phyloP scores from a whole-genome alignment of 2,329 filamentous ascomycete species.

The Huntiella moniliformis region DNA sequence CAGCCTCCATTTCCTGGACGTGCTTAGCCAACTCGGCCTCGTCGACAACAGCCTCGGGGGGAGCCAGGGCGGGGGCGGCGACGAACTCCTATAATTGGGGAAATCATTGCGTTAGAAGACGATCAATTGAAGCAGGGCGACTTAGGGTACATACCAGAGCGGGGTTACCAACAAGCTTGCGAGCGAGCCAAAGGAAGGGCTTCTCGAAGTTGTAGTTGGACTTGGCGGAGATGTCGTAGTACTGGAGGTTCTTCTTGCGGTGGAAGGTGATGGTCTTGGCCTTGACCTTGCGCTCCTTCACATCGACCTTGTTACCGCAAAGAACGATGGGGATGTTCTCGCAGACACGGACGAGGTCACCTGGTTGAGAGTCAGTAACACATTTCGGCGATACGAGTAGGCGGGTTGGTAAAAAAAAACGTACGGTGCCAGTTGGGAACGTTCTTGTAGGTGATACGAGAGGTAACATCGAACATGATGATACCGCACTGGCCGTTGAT shows the following conservation, averaged over 20 bases:
- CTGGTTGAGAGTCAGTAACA: slow-evolving; percentile 25
- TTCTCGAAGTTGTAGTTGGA: slow-evolving; percentile 99
- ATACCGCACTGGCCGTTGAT: slow-evolving; percentile 99
- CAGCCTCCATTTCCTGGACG: slow-evolving; percentile 71
- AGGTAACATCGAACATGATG: slow-evolving; percentile 99
- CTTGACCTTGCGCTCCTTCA: slow-evolving; percentile 99
- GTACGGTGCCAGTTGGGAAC: slow-evolving; percentile 99
- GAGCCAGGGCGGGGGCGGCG: slow-evolving; percentile 82
- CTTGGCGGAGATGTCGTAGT: slow-evolving; percentile 99
- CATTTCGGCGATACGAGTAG: neutral
- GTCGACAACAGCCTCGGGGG: slow-evolving; percentile 81
- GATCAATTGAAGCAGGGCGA: neutral
- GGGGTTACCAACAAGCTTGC: slow-evolving; percentile 94
- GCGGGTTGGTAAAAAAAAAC: slow-evolving; percentile 21
- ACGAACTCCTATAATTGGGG: slow-evolving; percentile 66
- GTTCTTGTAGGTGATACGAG: slow-evolving; percentile 99
- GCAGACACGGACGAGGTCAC: slow-evolving; percentile 96
- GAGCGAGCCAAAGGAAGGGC: slow-evolving; percentile 97
- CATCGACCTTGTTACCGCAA: slow-evolving; percentile 98
- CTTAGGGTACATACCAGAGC: slow-evolving; percentile 41
- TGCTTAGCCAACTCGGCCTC: slow-evolving; percentile 64
- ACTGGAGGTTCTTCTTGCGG: slow-evolving; percentile 99
- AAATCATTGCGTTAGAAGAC: neutral
- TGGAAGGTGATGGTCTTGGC: slow-evolving; percentile 99
- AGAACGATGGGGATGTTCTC: slow-evolving; percentile 98